phyloP scores from a whole-genome alignment of 2,329 filamentous ascomycete species.

The Aspergillus caelatus region DNA sequence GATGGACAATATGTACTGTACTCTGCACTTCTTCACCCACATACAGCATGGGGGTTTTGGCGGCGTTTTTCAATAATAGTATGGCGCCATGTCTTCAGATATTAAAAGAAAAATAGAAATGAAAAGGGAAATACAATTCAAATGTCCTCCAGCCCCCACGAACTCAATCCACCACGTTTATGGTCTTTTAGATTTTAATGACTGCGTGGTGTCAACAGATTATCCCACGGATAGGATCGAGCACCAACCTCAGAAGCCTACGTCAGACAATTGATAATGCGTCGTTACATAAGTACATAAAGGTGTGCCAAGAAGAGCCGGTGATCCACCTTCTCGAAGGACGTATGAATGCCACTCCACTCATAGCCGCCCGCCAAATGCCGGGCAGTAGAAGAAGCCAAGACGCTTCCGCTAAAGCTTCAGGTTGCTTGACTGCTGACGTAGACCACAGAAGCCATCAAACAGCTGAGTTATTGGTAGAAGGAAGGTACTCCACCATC shows the following conservation, averaged over 20 bases:
- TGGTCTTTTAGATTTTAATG: not conserved
- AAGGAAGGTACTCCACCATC: not conserved
- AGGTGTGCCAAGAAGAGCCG: not conserved
- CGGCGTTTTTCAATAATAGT: too few relatives aligned
- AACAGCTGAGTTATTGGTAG: not conserved
- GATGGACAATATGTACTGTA: not conserved
- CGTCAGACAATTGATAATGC: not conserved
- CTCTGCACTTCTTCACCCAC: not conserved
- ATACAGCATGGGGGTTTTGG: not conserved
- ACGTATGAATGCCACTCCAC: not conserved
- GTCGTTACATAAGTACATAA: not conserved
- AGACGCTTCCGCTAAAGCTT: conserved; percentile 3
- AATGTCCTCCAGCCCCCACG: not conserved
- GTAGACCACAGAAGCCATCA: not conserved
- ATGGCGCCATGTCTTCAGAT: too few relatives aligned
- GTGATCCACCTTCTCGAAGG: conserved; percentile 1
- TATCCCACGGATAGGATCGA: not conserved
- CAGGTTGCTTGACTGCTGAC: conserved; percentile 2
- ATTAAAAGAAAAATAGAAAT: too few relatives aligned
- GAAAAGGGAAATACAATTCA: too few relatives aligned
- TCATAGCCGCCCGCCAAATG: not conserved
- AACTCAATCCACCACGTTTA: not conserved
- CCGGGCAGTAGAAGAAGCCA: not conserved
- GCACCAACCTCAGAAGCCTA: not conserved
- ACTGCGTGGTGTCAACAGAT: not conserved